Percentiles rank a stretch among this genome's conserved stretches.
Evolutionary conservation across 1,139 yeast species (phyloP).

Genomic region (Scheffersomyces quercinus): DNA sequence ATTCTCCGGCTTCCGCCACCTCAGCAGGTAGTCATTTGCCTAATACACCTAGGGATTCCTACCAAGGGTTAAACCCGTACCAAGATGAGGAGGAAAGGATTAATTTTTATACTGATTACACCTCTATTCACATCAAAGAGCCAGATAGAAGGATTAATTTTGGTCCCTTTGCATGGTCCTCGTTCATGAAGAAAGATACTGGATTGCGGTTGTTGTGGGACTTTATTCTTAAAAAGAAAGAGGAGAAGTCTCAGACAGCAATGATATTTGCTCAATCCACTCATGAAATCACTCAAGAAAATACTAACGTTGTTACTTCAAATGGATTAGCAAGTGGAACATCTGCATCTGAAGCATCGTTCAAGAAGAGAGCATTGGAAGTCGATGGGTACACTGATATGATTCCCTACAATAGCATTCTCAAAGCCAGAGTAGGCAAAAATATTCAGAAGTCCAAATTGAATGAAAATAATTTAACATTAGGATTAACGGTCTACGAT

Average conservation of each 20-base stretch:
- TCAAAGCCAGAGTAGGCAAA: conserved; percentile 20
- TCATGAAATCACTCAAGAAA: conserved; percentile 26
- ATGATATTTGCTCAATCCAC: conserved; percentile 13
- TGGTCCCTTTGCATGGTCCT: conserved; percentile 52
- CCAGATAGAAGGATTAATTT: conserved; percentile 37
- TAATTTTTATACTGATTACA: conserved; percentile 42
- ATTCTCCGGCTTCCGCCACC: neutral
- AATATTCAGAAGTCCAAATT: conserved; percentile 13
- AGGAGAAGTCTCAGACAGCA: conserved; percentile 16
- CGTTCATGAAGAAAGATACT: conserved; percentile 48
- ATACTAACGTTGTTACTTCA: conserved; percentile 21
- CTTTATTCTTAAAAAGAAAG: conserved; percentile 24
- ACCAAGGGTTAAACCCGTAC: conserved; percentile 24
- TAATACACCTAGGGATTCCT: neutral
- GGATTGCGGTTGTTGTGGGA: conserved; percentile 39
- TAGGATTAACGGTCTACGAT: conserved; percentile 32
- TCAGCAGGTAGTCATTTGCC: too few relatives aligned
- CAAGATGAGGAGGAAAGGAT: conserved; percentile 27
- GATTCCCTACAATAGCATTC: conserved; percentile 22
- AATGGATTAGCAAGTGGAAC: conserved; percentile 13
- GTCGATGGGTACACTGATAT: conserved; percentile 31
- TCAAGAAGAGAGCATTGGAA: conserved; percentile 27
- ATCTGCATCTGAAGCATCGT: conserved; percentile 18
- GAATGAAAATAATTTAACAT: conserved; percentile 21
- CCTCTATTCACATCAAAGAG: conserved; percentile 39